Base-by-base conservation (phyloP, 2,329 filamentous ascomycete species). In the Ophiostoma australiae region DNA sequence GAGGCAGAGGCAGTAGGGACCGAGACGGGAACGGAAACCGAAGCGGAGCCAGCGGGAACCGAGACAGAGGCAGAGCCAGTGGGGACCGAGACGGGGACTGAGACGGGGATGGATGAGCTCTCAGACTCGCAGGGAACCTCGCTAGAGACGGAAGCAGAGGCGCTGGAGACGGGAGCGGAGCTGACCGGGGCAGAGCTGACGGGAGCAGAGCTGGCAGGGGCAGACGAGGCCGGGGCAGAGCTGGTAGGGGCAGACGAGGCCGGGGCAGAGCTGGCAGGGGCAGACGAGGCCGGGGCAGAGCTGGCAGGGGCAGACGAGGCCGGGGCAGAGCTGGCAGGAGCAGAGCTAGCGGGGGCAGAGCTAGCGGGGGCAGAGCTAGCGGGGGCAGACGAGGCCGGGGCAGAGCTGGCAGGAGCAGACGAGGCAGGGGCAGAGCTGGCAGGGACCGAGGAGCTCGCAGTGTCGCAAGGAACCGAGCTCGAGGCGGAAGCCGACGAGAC, bases 91-190 rank as follows among this genome's bases (percentile, higher is more conserved):
- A 15, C 68, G 6, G 70, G 31, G 48, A 15, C 23, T 11, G 58
- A 66, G 35, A 55, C 15, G 35, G 63, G 35, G 35, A 41, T 10
- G 33, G n/a, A 23, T 4, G 39, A 31, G 66, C 66, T 67, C 37
- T 44, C 37, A 23, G 66, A 44, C 66, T 67, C 66, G 39, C 66
- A 67, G 66, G 37, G 37, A 27, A 27, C 35, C 65, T 67, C 65
- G 65, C 65, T 67, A 6, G 61, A 55, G 69, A 41, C 58, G 1
- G 61, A 37, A 33, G 67, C 52, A 15, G 67, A 33, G 31, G 48
- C 37, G 48, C 44, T 52, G 11, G 69, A 37, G 63, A 44, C 44
- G n/a, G 67, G 35, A 37, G 67, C 39, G 33, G 61, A 27, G 67
- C 58, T 58, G 2, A 27, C 17, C 1, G 63, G 63, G 4, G 33